Percentiles rank a stretch among this genome's conserved stretches.
Evolutionary conservation across 208 protist species (phyloP).

Genomic region (Balamuthia mandrillaris): DNA sequence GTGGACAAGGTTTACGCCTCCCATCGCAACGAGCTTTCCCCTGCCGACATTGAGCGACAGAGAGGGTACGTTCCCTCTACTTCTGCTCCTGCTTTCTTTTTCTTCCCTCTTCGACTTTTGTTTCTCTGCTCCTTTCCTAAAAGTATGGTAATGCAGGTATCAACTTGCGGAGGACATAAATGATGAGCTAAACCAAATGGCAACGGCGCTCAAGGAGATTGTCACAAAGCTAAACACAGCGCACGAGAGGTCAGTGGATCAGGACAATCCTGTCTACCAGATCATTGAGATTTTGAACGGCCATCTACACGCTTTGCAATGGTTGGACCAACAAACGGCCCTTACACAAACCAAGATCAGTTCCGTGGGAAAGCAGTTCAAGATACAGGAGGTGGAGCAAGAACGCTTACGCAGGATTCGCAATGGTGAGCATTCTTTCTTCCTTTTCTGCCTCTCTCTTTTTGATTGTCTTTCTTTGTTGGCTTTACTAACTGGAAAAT

Average conservation of each 20-base stretch:
- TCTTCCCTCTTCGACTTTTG: background rate
- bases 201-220: background rate
- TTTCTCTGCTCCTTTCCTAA: background rate
- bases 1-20: background rate
- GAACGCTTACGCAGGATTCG: background rate
- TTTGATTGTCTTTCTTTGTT: too few relatives aligned
- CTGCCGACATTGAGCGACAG: background rate
- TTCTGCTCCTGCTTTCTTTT: background rate
- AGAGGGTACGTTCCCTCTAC: background rate
- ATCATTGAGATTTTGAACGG: background rate
- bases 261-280: background rate
- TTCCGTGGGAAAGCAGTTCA: background rate
- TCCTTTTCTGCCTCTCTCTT: too few relatives aligned
- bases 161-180: background rate
- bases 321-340: background rate
- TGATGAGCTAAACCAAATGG: background rate
- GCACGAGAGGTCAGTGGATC: background rate
- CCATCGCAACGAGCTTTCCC: background rate
- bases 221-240: background rate
- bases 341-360: background rate
- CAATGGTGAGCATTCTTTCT: background rate
- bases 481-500: too few relatives aligned
- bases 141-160: background rate
- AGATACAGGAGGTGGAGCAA: background rate
- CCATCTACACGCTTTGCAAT: background rate